Conservation (phyloP, 2,329 filamentous ascomycete genomes). For the Rhinocladiella mackenziei region DNA sequence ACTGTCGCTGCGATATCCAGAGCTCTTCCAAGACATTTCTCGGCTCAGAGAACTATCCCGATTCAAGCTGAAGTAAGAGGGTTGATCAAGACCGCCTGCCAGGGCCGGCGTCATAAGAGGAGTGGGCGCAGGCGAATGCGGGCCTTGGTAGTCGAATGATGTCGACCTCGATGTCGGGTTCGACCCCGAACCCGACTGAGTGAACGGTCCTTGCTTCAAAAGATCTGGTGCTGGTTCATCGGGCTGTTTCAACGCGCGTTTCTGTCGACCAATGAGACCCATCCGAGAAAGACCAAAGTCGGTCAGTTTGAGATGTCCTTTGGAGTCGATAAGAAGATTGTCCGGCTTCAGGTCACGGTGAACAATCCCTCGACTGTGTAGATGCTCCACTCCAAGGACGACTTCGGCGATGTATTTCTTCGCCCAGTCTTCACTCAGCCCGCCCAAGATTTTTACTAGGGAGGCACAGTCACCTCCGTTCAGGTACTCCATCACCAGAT, state of each 20-base stretch:
- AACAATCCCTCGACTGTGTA: slow-evolving; percentile 90
- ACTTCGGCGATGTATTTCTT: slow-evolving; percentile 97
- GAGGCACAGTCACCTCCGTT: slow-evolving; percentile 97
- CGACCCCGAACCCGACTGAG: slow-evolving; percentile 69
- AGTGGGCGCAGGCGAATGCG: slow-evolving; percentile 74
- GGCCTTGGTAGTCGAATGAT: slow-evolving; percentile 80
- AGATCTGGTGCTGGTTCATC: slow-evolving; percentile 87
- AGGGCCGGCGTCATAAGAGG: slow-evolving; percentile 81
- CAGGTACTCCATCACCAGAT: slow-evolving; percentile 97
- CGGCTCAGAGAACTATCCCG: slow-evolving; percentile 54
- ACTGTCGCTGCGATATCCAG: slow-evolving; percentile 85
- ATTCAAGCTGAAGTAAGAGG: slow-evolving; percentile 85
- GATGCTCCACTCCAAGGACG: slow-evolving; percentile 90
- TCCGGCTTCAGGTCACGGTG: slow-evolving; percentile 96
- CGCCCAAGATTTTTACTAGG: slow-evolving; percentile 87
- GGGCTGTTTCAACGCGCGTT: slow-evolving; percentile 74
- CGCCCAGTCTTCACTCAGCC: slow-evolving; percentile 92
- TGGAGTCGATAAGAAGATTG: slow-evolving; percentile 94
- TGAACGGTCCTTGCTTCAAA: slow-evolving; percentile 87
- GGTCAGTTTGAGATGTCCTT: slow-evolving; percentile 91
- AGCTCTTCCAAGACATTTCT: slow-evolving; percentile 65
- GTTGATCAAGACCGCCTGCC: slow-evolving; percentile 65
- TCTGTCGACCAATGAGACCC: slow-evolving; percentile 94
- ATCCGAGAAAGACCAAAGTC: slow-evolving; percentile 97
- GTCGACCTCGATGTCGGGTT: slow-evolving; percentile 87